Percentiles rank a stretch among this genome's conserved stretches.
Conservation (phyloP, 2,329 filamentous ascomycete species). For the Aspergillus alliaceus region DNA sequence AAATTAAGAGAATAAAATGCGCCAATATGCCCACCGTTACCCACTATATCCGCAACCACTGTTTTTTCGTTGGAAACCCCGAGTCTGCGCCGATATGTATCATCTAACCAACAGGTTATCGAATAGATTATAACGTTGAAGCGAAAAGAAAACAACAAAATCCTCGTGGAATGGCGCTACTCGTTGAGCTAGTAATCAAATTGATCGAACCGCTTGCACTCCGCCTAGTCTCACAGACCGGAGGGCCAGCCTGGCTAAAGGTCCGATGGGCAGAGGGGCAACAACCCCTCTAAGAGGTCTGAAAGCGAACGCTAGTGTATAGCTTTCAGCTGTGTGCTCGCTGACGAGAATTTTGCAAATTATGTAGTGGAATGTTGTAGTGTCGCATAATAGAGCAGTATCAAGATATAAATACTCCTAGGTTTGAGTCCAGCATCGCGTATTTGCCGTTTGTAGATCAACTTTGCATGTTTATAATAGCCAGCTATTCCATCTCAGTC, state of each 20-base stretch:
- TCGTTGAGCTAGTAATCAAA: background rate
- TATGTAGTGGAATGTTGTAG: background rate
- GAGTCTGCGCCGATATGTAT: slow-evolving; percentile 29
- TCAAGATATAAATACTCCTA: background rate
- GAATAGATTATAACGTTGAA: slow-evolving; percentile 14
- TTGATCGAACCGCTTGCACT: background rate
- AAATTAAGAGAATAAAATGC: slow-evolving; percentile 7
- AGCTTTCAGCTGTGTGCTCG: background rate
- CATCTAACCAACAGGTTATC: slow-evolving; percentile 32
- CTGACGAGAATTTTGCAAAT: background rate
- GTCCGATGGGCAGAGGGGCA: background rate
- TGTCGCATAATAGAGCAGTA: background rate
- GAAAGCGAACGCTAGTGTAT: slow-evolving; percentile 1
- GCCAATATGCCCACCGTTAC: slow-evolving; percentile 16
- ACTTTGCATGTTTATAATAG: slow-evolving; percentile 41
- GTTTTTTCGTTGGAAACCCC: slow-evolving; percentile 26
- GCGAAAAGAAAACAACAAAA: background rate
- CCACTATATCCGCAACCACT: slow-evolving; percentile 28
- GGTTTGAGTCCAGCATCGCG: background rate
- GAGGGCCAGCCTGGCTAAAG: background rate
- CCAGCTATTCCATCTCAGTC: slow-evolving; percentile 27
- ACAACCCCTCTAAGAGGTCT: background rate
- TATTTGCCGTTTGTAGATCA: slow-evolving; percentile 15
- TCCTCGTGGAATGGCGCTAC: background rate
- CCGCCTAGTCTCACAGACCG: background rate